Conservation (phyloP, 805 yeast species). For the Metschnikowia bowlesiae region DNA sequence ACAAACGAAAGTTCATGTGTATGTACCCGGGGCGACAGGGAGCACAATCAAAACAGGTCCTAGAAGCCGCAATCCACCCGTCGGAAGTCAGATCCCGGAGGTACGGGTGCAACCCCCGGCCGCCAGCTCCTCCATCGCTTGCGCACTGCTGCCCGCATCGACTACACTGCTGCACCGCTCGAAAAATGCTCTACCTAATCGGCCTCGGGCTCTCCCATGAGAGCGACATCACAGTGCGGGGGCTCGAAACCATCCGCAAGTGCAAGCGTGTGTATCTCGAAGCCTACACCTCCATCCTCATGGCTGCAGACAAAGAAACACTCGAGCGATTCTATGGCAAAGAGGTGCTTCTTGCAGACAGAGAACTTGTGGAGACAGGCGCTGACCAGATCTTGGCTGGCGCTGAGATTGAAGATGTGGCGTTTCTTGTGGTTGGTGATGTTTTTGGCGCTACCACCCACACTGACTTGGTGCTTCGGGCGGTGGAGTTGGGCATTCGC, state of each 20-base stretch:
- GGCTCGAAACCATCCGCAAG: constrained; percentile 74
- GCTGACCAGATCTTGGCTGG: constrained; percentile 75
- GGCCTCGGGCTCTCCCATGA: constrained; percentile 91
- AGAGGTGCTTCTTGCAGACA: constrained; percentile 81
- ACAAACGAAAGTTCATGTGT: too few species aligned
- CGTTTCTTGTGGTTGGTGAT: constrained; percentile 95
- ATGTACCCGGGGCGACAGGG: too few species aligned
- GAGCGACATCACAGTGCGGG: constrained; percentile 90
- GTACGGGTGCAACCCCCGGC: background rate
- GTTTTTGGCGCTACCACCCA: constrained; percentile 98
- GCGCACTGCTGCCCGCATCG: too few species aligned
- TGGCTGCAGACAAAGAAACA: constrained; percentile 79
- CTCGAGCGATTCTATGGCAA: constrained; percentile 83
- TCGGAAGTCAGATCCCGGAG: background rate
- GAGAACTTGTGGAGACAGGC: constrained; percentile 90
- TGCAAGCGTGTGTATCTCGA: constrained; percentile 92
- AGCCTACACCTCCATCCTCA: constrained; percentile 90
- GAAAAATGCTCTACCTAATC: constrained; percentile 74
- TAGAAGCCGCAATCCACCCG: too few species aligned
- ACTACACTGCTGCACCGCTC: too few species aligned
- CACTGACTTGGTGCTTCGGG: constrained; percentile 88
- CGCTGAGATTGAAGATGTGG: constrained; percentile 80
- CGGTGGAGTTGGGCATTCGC: constrained; percentile 74
- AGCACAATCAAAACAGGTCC: too few species aligned
- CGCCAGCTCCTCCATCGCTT: too few species aligned